Conservation (phyloP, 225 moss, liverwort and hornwort genomes). For the Polytrichum commune region DNA sequence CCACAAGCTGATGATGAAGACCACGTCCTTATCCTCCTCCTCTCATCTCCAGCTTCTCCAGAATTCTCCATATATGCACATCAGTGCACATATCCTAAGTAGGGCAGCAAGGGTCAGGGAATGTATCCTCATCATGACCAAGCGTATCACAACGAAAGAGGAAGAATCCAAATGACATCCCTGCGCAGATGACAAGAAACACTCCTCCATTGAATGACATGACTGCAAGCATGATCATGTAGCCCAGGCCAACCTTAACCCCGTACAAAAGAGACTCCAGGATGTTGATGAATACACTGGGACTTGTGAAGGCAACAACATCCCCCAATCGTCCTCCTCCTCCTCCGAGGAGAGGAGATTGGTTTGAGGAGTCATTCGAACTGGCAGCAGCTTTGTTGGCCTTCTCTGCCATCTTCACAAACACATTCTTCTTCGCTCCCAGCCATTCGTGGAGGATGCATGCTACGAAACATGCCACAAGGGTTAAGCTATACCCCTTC, state of each 20-base stretch:
- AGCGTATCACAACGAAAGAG: constrained; percentile 2
- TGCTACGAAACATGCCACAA: constrained; percentile 43
- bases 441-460: constrained; percentile 53
- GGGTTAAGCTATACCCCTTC: constrained; percentile 37
- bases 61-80: too few relatives aligned
- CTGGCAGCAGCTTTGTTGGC: constrained; percentile 3
- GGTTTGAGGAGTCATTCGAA: constrained; percentile 9
- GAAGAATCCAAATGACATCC: constrained; percentile 39
- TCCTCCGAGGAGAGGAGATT: constrained; percentile 32
- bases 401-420: not conserved
- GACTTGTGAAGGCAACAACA: not conserved
- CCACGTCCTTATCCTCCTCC: not conserved
- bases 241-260: constrained; percentile 43
- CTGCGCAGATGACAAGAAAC: constrained; percentile 43
- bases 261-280: constrained; percentile 40
- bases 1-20: too few relatives aligned
- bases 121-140: constrained; percentile 1
- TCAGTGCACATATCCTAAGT: not conserved
- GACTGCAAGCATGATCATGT: constrained; percentile 61
- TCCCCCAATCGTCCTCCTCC: constrained; percentile 6
- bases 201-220: constrained; percentile 72
- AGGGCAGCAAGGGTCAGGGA: constrained; percentile 12
- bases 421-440: constrained; percentile 12
- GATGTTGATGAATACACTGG: constrained; percentile 5
- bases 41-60: not conserved